Conservation (phyloP, 306 rosid genomes). For the Cyclanthera cordifolia region DNA sequence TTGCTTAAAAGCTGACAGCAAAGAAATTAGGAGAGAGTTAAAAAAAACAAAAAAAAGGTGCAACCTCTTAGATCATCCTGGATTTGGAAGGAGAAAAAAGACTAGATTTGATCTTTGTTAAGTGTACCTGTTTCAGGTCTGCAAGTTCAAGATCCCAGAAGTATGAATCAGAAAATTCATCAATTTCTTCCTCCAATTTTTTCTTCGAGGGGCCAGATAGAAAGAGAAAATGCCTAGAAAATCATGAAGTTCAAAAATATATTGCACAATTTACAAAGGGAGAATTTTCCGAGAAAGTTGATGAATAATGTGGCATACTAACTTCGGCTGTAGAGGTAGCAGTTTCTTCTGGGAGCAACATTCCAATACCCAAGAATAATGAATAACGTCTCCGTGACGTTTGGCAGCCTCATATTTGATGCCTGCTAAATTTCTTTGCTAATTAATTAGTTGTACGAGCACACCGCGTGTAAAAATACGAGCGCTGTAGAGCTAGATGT, state of each 20-base stretch:
- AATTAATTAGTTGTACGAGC: constrained; percentile 8
- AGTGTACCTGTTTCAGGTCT: constrained; percentile 58
- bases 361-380: constrained; percentile 64
- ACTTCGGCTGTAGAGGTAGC: constrained; percentile 67
- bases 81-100: not conserved
- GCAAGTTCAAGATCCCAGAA: constrained; percentile 62
- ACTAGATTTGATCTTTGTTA: not conserved
- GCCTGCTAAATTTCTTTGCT: constrained; percentile 36
- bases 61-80: not conserved
- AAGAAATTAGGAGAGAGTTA: constrained; percentile 8
- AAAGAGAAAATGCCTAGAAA: constrained; percentile 59
- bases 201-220: constrained; percentile 60
- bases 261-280: not conserved
- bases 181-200: constrained; percentile 73
- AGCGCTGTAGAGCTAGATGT: not conserved
- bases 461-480: not conserved
- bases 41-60: not conserved
- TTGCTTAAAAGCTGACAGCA: constrained; percentile 58
- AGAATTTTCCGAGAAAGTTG: constrained; percentile 11
- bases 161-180: constrained; percentile 72
- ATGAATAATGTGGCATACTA: constrained; percentile 17
- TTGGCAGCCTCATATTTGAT: constrained; percentile 79
- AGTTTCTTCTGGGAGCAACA: constrained; percentile 58
- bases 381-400: constrained; percentile 66
- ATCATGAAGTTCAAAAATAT: not conserved